Evolutionary conservation across 106 monocot genomes (phyloP).

Genomic region (Allium fistulosum): DNA sequence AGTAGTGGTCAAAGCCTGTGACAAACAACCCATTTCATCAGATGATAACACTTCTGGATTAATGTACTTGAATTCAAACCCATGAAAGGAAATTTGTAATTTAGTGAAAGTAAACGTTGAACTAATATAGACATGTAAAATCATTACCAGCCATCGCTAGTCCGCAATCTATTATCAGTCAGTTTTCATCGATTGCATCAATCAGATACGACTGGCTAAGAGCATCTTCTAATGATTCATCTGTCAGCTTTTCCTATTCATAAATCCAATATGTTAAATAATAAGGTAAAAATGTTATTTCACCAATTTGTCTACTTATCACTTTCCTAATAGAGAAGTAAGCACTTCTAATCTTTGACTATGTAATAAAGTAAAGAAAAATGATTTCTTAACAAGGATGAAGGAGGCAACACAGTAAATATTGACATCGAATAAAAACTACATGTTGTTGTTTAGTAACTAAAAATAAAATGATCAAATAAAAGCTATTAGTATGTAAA

Average conservation of each 20-base stretch:
- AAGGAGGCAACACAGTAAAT: too few relatives aligned
- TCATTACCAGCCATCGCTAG: slow-evolving; percentile 71
- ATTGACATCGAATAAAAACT: too few relatives aligned
- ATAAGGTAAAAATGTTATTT: too few relatives aligned
- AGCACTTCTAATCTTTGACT: background rate
- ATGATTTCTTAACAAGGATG: background rate
- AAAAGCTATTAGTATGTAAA: too few relatives aligned
- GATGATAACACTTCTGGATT: background rate
- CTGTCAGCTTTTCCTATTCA: slow-evolving; percentile 22
- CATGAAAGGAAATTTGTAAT: too few relatives aligned
- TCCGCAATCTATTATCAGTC: slow-evolving; percentile 64
- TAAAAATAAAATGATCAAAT: too few relatives aligned
- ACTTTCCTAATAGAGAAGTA: too few relatives aligned
- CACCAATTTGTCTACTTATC: too few relatives aligned
- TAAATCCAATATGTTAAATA: too few relatives aligned
- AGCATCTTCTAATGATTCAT: slow-evolving; percentile 92
- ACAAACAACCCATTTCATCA: slow-evolving; percentile 82
- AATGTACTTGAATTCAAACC: too few relatives aligned
- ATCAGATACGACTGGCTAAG: slow-evolving; percentile 80
- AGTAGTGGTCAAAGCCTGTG: slow-evolving; percentile 88
- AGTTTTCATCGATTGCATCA: slow-evolving; percentile 96
- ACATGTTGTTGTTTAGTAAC: too few relatives aligned
- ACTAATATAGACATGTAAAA: slow-evolving; percentile 1
- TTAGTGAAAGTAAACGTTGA: background rate
- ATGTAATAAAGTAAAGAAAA: background rate